Conservation (phyloP, 768 basidiomycete species). For the Thelephora aurantiotincta region DNA sequence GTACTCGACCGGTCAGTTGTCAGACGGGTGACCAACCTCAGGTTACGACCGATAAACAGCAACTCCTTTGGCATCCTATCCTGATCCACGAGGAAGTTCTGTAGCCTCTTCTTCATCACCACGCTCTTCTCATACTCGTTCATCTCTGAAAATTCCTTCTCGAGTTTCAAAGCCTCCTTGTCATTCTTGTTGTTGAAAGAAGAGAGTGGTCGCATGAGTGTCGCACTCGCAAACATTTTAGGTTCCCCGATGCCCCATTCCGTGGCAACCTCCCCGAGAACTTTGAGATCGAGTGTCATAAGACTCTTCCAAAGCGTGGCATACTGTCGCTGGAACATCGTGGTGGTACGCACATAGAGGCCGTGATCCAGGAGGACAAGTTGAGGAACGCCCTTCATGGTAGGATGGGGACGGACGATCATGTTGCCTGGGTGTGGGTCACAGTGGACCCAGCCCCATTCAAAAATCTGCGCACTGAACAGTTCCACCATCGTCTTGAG, state of each 20-base stretch:
- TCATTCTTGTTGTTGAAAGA: conserved; percentile 19
- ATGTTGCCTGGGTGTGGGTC: conserved; percentile 70
- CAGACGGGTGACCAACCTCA: conserved; percentile 32
- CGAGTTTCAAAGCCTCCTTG: conserved; percentile 8
- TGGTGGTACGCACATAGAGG: conserved; percentile 62
- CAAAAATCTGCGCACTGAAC: conserved; percentile 83
- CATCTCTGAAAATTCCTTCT: conserved; percentile 18
- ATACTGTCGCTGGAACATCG: conserved; percentile 63
- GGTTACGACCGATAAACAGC: conserved; percentile 64
- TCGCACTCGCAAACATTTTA: conserved; percentile 61
- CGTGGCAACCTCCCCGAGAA: conserved; percentile 34
- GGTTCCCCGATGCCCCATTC: conserved; percentile 61
- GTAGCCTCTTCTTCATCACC: conserved; percentile 50
- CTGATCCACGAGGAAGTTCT: conserved; percentile 54
- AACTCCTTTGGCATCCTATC: conserved; percentile 69
- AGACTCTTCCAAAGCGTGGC: conserved; percentile 63
- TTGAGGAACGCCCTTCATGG: conserved; percentile 30
- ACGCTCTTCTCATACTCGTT: conserved; percentile 60
- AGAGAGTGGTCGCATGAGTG: conserved; percentile 46
- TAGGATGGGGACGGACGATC: conserved; percentile 47
- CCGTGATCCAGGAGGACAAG: conserved; percentile 89
- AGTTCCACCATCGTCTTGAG: conserved; percentile 84
- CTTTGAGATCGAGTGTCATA: conserved; percentile 37
- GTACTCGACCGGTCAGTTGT: no score
- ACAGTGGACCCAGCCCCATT: conserved; percentile 85